Percentiles rank a stretch among this genome's conserved stretches.
Conservation (phyloP, 768 basidiomycete species). For the Boletus speciosus region DNA sequence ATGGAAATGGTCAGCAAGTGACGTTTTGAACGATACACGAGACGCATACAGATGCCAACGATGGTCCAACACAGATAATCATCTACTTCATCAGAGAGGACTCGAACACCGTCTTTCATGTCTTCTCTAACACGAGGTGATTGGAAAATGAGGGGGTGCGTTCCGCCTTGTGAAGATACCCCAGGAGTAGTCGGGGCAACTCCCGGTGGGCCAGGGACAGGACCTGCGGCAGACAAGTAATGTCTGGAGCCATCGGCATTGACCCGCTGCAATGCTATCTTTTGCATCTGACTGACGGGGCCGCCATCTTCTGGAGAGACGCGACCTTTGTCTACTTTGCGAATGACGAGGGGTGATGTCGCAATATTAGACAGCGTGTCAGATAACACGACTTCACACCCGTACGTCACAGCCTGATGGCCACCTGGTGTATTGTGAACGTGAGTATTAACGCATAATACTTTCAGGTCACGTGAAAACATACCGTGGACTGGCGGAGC, state of each 20-base stretch:
- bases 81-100: conserved; percentile 85
- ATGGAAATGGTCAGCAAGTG: conserved; percentile 17
- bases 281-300: conserved; percentile 95
- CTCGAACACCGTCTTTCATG: conserved; percentile 68
- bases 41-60: conserved; percentile 82
- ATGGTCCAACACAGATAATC: conserved; percentile 97
- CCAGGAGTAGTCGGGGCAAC: conserved; percentile 72
- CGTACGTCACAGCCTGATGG: conserved; percentile 87
- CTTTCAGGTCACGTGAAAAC: conserved; percentile 52
- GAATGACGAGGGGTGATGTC: conserved; percentile 81
- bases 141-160: conserved; percentile 77
- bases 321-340: conserved; percentile 88
- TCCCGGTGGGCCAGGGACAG: conserved; percentile 72
- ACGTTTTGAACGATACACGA: conserved; percentile 4
- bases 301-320: conserved; percentile 87
- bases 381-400: conserved; percentile 81
- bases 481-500: conserved; percentile 56
- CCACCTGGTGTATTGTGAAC: conserved; percentile 46
- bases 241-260: conserved; percentile 80
- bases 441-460: conserved; percentile 37
- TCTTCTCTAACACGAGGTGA: conserved; percentile 80
- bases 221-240: conserved; percentile 87
- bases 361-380: conserved; percentile 84
- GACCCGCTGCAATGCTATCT: conserved; percentile 85
- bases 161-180: conserved; percentile 70